Evolutionary conservation across 306 rosid genomes (phyloP).

Genomic region (Prunus mongolica): DNA sequence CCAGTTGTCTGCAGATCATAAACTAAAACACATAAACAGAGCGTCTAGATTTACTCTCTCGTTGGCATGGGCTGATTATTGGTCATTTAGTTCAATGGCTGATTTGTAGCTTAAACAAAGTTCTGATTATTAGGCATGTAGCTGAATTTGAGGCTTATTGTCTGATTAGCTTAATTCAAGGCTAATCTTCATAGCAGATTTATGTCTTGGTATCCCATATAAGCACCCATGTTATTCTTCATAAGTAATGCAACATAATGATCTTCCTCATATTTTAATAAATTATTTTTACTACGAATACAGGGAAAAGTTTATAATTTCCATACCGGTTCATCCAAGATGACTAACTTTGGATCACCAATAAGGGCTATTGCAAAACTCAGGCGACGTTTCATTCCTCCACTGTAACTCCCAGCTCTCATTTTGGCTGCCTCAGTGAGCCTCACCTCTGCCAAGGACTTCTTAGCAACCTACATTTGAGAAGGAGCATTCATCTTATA

Average conservation of each 20-base stretch:
- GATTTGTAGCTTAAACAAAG: neutral
- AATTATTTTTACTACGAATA: neutral
- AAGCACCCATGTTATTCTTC: neutral
- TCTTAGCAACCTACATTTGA: conserved; percentile 48
- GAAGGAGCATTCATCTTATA: neutral
- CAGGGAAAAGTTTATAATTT: conserved; percentile 8
- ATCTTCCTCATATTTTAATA: no score
- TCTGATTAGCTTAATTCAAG: neutral
- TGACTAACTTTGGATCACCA: conserved; percentile 85
- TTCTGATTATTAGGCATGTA: neutral
- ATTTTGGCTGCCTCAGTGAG: conserved; percentile 67
- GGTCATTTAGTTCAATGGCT: neutral
- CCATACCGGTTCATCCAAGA: conserved; percentile 92
- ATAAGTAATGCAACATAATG: neutral
- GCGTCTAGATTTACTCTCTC: conserved; percentile 10
- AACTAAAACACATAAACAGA: conserved; percentile 18
- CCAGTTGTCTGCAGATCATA: conserved; percentile 69
- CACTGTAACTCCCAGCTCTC: conserved; percentile 93
- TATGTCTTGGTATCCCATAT: neutral
- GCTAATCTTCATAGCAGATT: neutral
- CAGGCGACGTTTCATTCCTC: conserved; percentile 96
- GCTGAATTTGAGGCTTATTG: neutral
- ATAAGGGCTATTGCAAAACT: conserved; percentile 94
- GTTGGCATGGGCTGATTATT: neutral
- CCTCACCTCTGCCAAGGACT: conserved; percentile 73